phyloP scores from a whole-genome alignment of 2,329 filamentous ascomycete species.

The Alternaria triticimaculans region DNA sequence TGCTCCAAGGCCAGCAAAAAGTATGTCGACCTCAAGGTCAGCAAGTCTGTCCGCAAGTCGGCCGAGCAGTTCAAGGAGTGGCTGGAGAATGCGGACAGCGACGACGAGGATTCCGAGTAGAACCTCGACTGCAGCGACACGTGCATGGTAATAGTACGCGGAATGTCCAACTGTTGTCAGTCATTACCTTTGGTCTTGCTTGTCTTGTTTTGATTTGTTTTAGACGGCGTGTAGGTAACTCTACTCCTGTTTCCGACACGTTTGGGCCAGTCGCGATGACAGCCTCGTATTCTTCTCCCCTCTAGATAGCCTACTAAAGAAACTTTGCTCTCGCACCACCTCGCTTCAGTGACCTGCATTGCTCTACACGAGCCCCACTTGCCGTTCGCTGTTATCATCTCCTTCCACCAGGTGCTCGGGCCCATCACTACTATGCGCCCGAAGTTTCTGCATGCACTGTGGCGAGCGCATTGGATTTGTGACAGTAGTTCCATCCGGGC shows the following conservation, averaged over 20 bases:
- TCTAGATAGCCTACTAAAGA: conserved; percentile 22
- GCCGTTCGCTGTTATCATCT: conserved; percentile 6
- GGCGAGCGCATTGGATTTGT: not conserved
- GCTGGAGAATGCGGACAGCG: conserved; percentile 80
- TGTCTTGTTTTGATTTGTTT: conserved; percentile 13
- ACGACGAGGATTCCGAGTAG: conserved; percentile 49
- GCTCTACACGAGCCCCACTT: conserved; percentile 7
- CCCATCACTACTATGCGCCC: conserved; percentile 10
- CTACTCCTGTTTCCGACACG: conserved; percentile 19
- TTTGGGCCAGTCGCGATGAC: not conserved
- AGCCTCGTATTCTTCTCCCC: conserved; percentile 14
- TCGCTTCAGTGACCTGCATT: conserved; percentile 12
- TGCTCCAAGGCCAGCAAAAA: conserved; percentile 97
- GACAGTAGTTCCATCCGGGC: not conserved
- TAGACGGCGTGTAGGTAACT: conserved; percentile 28
- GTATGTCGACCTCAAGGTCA: conserved; percentile 87
- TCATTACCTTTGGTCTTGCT: conserved; percentile 15
- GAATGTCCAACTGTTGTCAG: conserved; percentile 12
- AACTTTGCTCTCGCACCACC: conserved; percentile 12
- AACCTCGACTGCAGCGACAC: not conserved
- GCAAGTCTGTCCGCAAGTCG: conserved; percentile 94
- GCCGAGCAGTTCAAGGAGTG: conserved; percentile 93
- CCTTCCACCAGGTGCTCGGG: conserved; percentile 22
- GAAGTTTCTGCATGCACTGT: conserved; percentile 19
- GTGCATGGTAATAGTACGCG: conserved; percentile 6